Base-by-base conservation (phyloP, 495 filamentous ascomycete genomes). In the Ramalina peruviana region DNA sequence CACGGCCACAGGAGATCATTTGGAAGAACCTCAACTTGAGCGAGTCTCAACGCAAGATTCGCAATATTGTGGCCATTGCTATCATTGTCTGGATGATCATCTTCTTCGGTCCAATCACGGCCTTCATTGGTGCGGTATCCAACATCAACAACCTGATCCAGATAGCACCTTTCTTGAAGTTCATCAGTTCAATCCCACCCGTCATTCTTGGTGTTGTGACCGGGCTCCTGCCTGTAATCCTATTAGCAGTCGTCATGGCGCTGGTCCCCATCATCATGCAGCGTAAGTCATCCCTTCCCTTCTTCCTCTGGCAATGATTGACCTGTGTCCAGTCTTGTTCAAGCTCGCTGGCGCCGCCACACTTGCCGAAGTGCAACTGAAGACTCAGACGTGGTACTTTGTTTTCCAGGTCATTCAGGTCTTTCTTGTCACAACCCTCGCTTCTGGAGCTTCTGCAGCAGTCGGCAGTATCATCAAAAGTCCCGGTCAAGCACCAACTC, bases 321-420 rank as follows among this genome's bases (percentile, higher is more conserved):
- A 33, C 30, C 12, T 33, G 16, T 23, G 21, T 19, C 10, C 21
- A 41, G 40, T 41, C 40, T 7, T 76, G 80, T 85, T 87, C 20
- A 88, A 79, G 60, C 65, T 88, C 43, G 74, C 81, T 23, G 90
- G 90, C 46, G 84, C 78, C 39, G 85, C 86, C 10, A 86, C 83
- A 10, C 56, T 75, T 3, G 81, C 87, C 4, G 74, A 77, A 11
- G 76, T 96, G 21, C 90, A 97, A 66, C 70, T 94, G 33, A 82
- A 80, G 44, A 83, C 81, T 1, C 90, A 97, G 61, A 93, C 90
- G 60, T 84, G 73, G 46, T 97, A 93, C 71, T 97, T 95, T 61
- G 78, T 72, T 17, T 97, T 96, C 76, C 88, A 95, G 63, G 82
- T 97, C 42, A 72, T 97, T 26, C 88, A 97, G 64, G 85, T 94